phyloP scores from a whole-genome alignment of 1,284 basidiomycete species.

The Ceratobasidium theobromae region DNA sequence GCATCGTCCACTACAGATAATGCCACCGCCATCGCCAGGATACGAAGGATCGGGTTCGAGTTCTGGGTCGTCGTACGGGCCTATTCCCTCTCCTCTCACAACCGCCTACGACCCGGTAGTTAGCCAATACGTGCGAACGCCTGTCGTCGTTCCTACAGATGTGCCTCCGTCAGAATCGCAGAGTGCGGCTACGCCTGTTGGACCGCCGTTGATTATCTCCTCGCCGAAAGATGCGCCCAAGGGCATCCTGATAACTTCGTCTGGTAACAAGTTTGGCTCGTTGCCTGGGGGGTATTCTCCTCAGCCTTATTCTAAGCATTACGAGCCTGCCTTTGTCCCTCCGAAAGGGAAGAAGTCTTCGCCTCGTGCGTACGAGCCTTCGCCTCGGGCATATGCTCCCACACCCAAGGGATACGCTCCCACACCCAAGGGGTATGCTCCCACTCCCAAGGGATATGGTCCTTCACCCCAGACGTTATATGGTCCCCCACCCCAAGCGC shows the following conservation, averaged over 20 bases:
- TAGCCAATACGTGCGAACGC: neutral
- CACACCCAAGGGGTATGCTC: no score
- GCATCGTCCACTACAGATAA: neutral
- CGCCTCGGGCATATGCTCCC: neutral
- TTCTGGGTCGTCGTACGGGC: neutral
- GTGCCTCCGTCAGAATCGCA: neutral
- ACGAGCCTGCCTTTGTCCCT: slow-evolving; percentile 9
- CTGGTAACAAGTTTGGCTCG: neutral
- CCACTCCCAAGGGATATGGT: neutral
- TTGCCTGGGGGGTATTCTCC: neutral
- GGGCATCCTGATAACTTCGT: neutral
- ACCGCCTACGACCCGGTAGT: neutral
- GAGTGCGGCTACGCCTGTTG: neutral
- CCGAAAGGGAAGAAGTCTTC: neutral
- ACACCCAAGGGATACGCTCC: neutral
- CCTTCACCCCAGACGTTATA: neutral
- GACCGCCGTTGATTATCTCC: slow-evolving; percentile 14
- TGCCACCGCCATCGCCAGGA: neutral
- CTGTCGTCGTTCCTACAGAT: neutral
- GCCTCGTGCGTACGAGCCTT: neutral
- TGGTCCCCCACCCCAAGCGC: neutral
- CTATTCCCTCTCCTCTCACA: slow-evolving; percentile 18
- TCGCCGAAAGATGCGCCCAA: neutral
- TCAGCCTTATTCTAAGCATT: slow-evolving; percentile 11
- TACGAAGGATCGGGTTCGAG: neutral